Conservation (phyloP, 1,139 yeast species). For the Saccharomyces hybrid region DNA sequence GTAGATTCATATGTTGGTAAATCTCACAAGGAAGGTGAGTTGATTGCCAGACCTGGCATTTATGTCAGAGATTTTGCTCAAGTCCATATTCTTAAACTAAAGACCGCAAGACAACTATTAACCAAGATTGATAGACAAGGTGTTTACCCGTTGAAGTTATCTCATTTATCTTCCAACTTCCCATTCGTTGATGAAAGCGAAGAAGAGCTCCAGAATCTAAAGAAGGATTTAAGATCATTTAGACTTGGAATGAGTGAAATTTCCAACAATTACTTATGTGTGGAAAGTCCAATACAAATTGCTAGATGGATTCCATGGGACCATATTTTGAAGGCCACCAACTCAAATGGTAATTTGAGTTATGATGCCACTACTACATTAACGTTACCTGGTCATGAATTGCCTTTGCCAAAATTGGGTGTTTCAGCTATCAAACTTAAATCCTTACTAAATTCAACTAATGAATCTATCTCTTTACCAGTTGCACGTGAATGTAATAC, state of each 20-base stretch:
- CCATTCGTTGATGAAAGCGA: constrained; percentile 41
- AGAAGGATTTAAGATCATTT: constrained; percentile 48
- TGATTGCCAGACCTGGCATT: constrained; percentile 61
- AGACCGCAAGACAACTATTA: constrained; percentile 64
- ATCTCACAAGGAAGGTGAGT: constrained; percentile 44
- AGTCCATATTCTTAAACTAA: constrained; percentile 66
- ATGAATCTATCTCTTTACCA: constrained; percentile 38
- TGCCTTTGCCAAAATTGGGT: constrained; percentile 66
- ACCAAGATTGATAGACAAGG: constrained; percentile 69
- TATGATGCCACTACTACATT: constrained; percentile 55
- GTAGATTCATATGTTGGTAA: constrained; percentile 58
- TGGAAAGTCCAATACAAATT: constrained; percentile 63
- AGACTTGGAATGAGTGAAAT: constrained; percentile 79
- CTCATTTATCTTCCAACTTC: constrained; percentile 53
- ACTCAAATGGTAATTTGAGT: constrained; percentile 59
- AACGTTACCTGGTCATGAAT: constrained; percentile 62
- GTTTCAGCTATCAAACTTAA: constrained; percentile 58
- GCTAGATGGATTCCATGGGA: constrained; percentile 67
- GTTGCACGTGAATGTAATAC: constrained; percentile 80
- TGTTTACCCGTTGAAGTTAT: constrained; percentile 84
- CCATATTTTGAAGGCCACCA: constrained; percentile 51
- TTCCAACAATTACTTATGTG: constrained; percentile 70
- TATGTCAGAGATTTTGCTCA: constrained; percentile 81
- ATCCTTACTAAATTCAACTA: constrained; percentile 49
- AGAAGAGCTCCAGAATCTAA: constrained; percentile 38